Conservation (phyloP, 1,284 basidiomycete species). For the Ganoderma sinense region DNA sequence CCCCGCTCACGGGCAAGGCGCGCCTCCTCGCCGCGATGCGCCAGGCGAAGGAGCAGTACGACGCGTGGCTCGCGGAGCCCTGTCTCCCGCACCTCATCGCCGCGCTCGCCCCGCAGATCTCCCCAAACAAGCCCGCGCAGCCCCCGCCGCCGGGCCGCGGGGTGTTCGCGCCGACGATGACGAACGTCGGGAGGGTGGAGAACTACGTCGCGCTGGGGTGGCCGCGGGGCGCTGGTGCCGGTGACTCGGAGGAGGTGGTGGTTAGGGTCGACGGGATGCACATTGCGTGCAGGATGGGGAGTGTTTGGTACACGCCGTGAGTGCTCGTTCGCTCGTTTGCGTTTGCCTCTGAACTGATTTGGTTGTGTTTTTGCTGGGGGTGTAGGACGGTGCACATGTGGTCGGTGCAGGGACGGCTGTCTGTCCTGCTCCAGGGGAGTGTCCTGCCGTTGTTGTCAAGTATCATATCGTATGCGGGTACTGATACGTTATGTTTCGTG, state of each 20-base stretch:
- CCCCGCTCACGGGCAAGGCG: not conserved
- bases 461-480: not conserved
- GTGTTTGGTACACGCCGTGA: not conserved
- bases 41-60: not conserved
- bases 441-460: not conserved
- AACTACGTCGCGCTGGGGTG: not conserved
- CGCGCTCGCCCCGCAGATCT: not conserved
- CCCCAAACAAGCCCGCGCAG: not conserved
- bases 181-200: not conserved
- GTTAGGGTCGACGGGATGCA: not conserved
- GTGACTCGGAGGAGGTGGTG: not conserved
- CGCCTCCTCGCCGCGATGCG: not conserved
- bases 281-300: slow-evolving; percentile 1
- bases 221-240: not conserved
- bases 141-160: not conserved
- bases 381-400: not conserved
- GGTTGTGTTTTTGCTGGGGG: not conserved
- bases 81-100: not conserved
- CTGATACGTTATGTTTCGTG: not conserved
- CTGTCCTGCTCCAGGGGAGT: not conserved
- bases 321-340: not conserved
- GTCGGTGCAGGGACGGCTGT: slow-evolving; percentile 2
- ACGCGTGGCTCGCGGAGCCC: slow-evolving; percentile 1
- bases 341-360: not conserved
- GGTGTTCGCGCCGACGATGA: not conserved